Base-by-base conservation (phyloP, 2,329 filamentous ascomycete genomes). In the Fusarium sacchari region DNA sequence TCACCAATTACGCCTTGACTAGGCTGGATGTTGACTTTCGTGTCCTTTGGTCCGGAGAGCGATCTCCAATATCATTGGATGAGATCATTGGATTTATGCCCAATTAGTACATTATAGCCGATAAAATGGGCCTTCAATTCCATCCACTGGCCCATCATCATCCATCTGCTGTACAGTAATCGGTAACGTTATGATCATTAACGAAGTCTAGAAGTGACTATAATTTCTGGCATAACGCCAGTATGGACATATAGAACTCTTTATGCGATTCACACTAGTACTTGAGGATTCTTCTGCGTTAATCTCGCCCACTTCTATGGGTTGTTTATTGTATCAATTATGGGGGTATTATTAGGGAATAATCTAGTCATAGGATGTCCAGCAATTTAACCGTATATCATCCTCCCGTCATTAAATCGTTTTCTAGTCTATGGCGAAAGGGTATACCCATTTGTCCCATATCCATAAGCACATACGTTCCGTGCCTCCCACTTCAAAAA, bases 391-490 rank as follows among this genome's bases (percentile, higher is more conserved):
- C 24, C 37, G 40, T 37, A 8, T 37, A 39, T 30, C 36, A 56
- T 67, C 42, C 46, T 40, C 39, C n/a, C 24, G n/a, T 28, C 40
- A 44, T 46, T 40, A 39, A 14, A 42, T 32, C 17, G 4, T 42
- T 12, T 42, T 17, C 10, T 2, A 12, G 6, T 22, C 36, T 50
- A 40, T 15, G 57, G 57, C 15, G 47, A 56, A 44, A 68, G 12
- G 13, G 22, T 17, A 46, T 36, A 64, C 14, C 57, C 57, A 24
- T 63, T 64, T 11, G 50, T 69, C 3, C 67, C 50, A 52, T 64
- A 69, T 22, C 66, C 65, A 49, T 69, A 69, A 2, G 39, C 65
- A 46, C 65, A 71, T 32, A 71, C 68, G 22, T 71, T 26, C 15
- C 37, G 39, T 24, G 60, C 67, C 26, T 70, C 67, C 67, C 67